Percentiles rank a stretch among this genome's conserved stretches.
phyloP scores from a whole-genome alignment of 2,329 filamentous ascomycete species.

The Alternaria sp. region DNA sequence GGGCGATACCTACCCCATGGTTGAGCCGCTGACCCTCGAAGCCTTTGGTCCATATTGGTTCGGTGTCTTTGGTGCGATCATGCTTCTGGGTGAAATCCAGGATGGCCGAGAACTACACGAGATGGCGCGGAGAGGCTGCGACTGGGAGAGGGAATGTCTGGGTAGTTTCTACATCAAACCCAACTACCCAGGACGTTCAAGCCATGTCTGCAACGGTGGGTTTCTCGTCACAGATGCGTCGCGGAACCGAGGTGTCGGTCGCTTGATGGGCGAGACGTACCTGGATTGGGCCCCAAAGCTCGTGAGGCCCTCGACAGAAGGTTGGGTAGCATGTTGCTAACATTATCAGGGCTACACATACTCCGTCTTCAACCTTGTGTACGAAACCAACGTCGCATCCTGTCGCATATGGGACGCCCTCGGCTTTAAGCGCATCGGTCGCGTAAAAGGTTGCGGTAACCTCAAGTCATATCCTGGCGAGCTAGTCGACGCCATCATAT shows the following conservation, averaged over 20 bases:
- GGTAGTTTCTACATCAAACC: conserved; percentile 95
- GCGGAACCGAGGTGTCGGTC: conserved; percentile 60
- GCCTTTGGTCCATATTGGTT: conserved; percentile 88
- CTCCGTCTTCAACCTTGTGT: conserved; percentile 92
- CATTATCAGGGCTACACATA: conserved; percentile 76
- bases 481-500: conserved; percentile 62
- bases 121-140: conserved; percentile 58
- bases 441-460: conserved; percentile 67
- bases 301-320: conserved; percentile 35
- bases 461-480: conserved; percentile 58
- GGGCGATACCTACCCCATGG: conserved; percentile 91
- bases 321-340: conserved; percentile 13
- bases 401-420: conserved; percentile 92
- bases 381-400: conserved; percentile 90
- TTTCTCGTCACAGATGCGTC: conserved; percentile 60
- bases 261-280: conserved; percentile 62
- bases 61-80: conserved; percentile 86
- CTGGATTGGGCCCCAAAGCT: conserved; percentile 63
- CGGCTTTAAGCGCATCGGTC: conserved; percentile 90
- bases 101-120: conserved; percentile 61
- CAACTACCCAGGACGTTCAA: conserved; percentile 89
- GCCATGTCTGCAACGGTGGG: conserved; percentile 80
- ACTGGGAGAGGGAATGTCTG: conserved; percentile 83
- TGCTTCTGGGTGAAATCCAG: conserved; percentile 78
- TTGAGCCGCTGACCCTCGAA: conserved; percentile 75